Conservation (phyloP, 345 rosid genomes). For the Hevea brasiliensis region DNA sequence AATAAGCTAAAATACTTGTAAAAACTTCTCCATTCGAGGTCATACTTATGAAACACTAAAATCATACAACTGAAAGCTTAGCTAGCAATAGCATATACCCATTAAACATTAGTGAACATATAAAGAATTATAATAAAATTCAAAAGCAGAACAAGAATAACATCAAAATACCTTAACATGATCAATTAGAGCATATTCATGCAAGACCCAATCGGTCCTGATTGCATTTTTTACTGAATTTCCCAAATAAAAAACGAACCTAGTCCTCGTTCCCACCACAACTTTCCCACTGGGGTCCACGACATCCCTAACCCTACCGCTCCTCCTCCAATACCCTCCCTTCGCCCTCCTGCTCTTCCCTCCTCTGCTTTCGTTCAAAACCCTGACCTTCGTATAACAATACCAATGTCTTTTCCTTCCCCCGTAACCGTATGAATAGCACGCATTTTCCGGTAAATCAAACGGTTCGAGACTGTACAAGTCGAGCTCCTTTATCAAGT, state of each 20-base stretch:
- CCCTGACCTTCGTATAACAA: conserved; percentile 36
- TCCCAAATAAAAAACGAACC: conserved; percentile 43
- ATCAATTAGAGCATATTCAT: conserved; percentile 45
- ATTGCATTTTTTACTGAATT: conserved; percentile 27
- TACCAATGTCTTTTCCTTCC: conserved; percentile 52
- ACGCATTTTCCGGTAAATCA: conserved; percentile 40
- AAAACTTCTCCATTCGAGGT: too few species aligned
- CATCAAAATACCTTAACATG: conserved; percentile 37
- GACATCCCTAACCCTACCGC: conserved; percentile 37
- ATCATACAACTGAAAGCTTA: background rate
- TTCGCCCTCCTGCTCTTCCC: conserved; percentile 30
- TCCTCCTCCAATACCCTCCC: conserved; percentile 48
- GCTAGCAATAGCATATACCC: background rate
- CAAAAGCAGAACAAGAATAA: background rate
- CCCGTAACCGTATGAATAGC: conserved; percentile 30
- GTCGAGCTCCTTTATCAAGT: conserved; percentile 47
- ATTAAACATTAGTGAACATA: background rate
- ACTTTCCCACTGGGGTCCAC: conserved; percentile 28
- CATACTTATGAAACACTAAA: background rate
- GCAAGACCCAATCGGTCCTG: conserved; percentile 48
- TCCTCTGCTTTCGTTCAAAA: conserved; percentile 18
- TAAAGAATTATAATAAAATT: background rate
- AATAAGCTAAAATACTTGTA: background rate
- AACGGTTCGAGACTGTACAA: conserved; percentile 39
- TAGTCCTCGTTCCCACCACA: conserved; percentile 36